A percentile compares a stretch with the other conserved stretches of the same genome.
phyloP scores from a whole-genome alignment of 192 early-diverging fungal genomes.

The Coemansia biformis region DNA sequence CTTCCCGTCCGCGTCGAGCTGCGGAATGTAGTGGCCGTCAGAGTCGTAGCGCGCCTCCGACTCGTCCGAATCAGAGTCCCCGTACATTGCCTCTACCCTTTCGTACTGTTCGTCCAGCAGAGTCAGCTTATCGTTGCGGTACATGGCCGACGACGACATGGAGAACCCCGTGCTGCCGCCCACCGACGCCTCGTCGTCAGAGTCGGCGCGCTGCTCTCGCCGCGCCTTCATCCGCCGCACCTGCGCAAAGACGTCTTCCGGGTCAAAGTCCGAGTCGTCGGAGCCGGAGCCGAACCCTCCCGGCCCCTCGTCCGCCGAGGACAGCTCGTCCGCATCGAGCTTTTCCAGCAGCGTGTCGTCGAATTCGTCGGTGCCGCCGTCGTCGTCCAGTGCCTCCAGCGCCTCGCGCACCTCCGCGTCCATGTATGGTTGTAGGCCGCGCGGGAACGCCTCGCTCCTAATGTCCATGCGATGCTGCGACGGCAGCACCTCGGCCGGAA shows the following conservation, averaged over 20 bases:
- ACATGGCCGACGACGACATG: constrained; percentile 91
- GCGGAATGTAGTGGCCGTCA: constrained; percentile 50
- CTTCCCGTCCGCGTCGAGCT: constrained; percentile 53
- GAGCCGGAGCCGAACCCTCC: constrained; percentile 4
- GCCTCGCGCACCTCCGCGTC: constrained; percentile 79
- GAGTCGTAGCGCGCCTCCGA: constrained; percentile 52
- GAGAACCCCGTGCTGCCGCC: constrained; percentile 59
- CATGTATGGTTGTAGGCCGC: constrained; percentile 67
- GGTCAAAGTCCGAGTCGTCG: constrained; percentile 45
- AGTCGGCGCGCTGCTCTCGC: constrained; percentile 6
- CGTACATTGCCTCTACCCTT: constrained; percentile 55
- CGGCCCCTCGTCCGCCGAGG: constrained; percentile 15
- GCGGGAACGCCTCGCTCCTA: constrained; percentile 59
- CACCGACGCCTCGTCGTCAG: neutral
- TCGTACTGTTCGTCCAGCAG: constrained; percentile 95
- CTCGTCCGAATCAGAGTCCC: constrained; percentile 24
- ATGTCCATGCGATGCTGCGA: constrained; percentile 69
- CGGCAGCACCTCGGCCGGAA: constrained; percentile 74
- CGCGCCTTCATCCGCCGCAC: constrained; percentile 46
- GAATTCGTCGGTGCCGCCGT: constrained; percentile 72
- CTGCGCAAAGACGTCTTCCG: constrained; percentile 43
- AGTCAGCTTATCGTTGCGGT: constrained; percentile 83
- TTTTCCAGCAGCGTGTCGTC: constrained; percentile 80
- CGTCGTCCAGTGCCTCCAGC: constrained; percentile 88
- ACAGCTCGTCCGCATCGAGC: constrained; percentile 64